phyloP scores from a whole-genome alignment of 805 yeast genomes.

The Kodamaea neixiangensis region DNA sequence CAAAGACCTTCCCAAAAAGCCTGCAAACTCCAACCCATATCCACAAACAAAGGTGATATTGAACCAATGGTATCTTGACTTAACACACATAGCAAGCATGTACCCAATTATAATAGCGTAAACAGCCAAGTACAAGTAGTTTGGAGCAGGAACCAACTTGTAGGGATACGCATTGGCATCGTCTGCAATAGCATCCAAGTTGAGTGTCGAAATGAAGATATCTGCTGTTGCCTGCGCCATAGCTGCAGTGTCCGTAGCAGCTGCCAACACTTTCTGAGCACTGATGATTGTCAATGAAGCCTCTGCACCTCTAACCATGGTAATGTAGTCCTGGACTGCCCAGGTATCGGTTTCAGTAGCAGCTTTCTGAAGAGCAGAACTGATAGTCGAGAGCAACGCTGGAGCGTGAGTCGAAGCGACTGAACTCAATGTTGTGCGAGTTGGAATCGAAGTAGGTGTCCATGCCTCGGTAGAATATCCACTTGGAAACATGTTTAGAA shows the following conservation, averaged over 20 bases:
- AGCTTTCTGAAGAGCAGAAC: slow-evolving; percentile 9
- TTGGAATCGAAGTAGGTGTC: slow-evolving; percentile 29
- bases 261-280: slow-evolving; percentile 37
- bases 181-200: slow-evolving; percentile 28
- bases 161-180: slow-evolving; percentile 24
- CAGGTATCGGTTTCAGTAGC: slow-evolving; percentile 22
- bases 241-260: slow-evolving; percentile 32
- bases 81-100: slow-evolving; percentile 15
- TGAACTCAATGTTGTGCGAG: slow-evolving; percentile 29
- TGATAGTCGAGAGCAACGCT: slow-evolving; percentile 16
- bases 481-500: background rate
- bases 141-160: slow-evolving; percentile 14
- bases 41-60: slow-evolving; percentile 14
- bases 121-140: slow-evolving; percentile 16
- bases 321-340: slow-evolving; percentile 16
- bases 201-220: slow-evolving; percentile 33
- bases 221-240: slow-evolving; percentile 32
- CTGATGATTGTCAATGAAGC: slow-evolving; percentile 36
- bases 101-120: slow-evolving; percentile 12
- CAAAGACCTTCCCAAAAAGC: slow-evolving; percentile 13
- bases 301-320: slow-evolving; percentile 32
- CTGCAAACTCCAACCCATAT: slow-evolving; percentile 11
- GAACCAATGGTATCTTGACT: slow-evolving; percentile 23
- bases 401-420: slow-evolving; percentile 27
- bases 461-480: slow-evolving; percentile 14